Conservation (phyloP, 495 filamentous ascomycete species). For the Aspergillus panamensis region DNA sequence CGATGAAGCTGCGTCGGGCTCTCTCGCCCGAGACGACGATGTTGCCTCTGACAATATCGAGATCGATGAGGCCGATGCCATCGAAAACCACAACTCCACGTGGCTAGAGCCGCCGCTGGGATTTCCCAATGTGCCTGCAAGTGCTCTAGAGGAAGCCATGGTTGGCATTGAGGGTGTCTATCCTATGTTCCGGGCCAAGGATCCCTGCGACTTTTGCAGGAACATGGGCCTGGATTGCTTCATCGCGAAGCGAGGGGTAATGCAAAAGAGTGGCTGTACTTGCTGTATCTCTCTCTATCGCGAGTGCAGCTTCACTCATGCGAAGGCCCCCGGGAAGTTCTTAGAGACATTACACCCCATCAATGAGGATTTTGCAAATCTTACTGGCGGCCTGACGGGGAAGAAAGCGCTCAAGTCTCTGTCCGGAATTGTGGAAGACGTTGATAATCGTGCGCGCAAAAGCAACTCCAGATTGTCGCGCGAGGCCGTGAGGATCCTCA, state of each 20-base stretch:
- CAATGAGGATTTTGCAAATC: conserved; percentile 45
- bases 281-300: conserved; percentile 73
- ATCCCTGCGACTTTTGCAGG: conserved; percentile 70
- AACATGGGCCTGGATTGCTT: conserved; percentile 71
- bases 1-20: conserved; percentile 46
- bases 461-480: conserved; percentile 64
- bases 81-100: conserved; percentile 34
- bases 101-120: conserved; percentile 39
- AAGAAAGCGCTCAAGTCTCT: conserved; percentile 41
- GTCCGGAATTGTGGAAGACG: conserved; percentile 37
- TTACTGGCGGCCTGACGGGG: conserved; percentile 35
- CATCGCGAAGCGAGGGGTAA: conserved; percentile 62
- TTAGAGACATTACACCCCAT: conserved; percentile 51
- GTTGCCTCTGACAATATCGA: conserved; percentile 40
- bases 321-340: conserved; percentile 44
- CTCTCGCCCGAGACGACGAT: conserved; percentile 38
- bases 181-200: conserved; percentile 47
- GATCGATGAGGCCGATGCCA: conserved; percentile 36
- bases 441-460: conserved; percentile 48
- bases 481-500: conserved; percentile 68
- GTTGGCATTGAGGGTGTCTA: conserved; percentile 39
- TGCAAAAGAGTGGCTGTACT: conserved; percentile 66
- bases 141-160: conserved; percentile 25
- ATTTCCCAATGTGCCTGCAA: conserved; percentile 31
- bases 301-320: conserved; percentile 66